Evolutionary conservation across 495 filamentous ascomycete genomes (phyloP), one percentile per base, ranked within the genome.

Genomic region (Diplogelasinospora grovesii): DNA sequence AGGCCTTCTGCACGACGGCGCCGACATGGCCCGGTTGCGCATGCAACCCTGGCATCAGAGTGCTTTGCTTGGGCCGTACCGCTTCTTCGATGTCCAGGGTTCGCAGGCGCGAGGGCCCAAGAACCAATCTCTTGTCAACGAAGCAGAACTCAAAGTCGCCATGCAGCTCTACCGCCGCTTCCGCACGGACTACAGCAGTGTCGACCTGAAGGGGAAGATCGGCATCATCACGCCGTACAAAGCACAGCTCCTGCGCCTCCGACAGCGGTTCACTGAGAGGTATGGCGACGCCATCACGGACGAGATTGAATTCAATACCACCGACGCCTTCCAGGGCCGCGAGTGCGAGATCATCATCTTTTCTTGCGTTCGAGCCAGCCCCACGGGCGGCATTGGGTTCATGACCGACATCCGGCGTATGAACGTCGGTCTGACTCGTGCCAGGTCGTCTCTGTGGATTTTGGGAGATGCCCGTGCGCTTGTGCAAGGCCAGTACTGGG

Each of bases 301-400:
- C 22, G 76, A 68, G 25, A 78, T 98, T 36, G 92, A 98, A 45
- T 97, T 97, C 70, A 98, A 98, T 55, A 98, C 92, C 3, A 96
- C 93, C 1, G 92, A 98, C 63, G 92, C 92, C 11, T 98, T 95
- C 63, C 92, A 98, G 56, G 92, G 92, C 48, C 79, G 92, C 34
- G 92, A 98, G 64, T 88, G 86, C 56, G 92, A 98, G 60, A 80
- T 98, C 46, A 96, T 98, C 55, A 96, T 98, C 43, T 98, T 98
- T 68, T 97, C 93, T 35, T 98, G 92, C 59, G 92, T 98, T 22
- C 79, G 92, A 63, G 89, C 92, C 22, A 89, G 85, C 11, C 69
- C 78, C 8, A 84, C 79, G 21, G 87, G 88, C 21, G 87, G 93
- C 52, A 95, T 98, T 54, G 92, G 92, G 72, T 98, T 98, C 77